Percentiles rank a stretch among this genome's conserved stretches.
Evolutionary conservation across 2,329 filamentous ascomycete species (phyloP).

Genomic region (Colletotrichum euphorbiae): DNA sequence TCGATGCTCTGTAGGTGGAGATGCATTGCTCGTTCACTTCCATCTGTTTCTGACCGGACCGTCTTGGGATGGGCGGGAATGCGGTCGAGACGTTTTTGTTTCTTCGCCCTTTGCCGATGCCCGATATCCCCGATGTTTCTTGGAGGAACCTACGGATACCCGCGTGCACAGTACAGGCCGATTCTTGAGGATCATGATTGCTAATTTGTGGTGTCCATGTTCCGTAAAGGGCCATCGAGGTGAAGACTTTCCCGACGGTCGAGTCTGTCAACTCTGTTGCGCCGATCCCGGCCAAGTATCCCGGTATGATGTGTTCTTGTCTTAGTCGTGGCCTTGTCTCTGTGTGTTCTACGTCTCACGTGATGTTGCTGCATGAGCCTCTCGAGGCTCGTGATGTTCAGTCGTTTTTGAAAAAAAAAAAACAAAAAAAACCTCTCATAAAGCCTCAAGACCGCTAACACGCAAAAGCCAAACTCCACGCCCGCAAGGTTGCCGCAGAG

Average conservation of each 20-base stretch:
- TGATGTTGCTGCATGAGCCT: constrained; percentile 6
- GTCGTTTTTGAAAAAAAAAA: not conserved
- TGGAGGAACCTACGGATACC: not conserved
- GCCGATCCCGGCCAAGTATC: constrained; percentile 48
- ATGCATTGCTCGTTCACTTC: constrained; percentile 26
- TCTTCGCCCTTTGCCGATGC: constrained; percentile 15
- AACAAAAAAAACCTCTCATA: not conserved
- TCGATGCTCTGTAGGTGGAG: constrained; percentile 64
- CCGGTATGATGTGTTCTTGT: constrained; percentile 45
- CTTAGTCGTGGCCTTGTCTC: not conserved
- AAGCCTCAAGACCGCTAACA: constrained; percentile 12
- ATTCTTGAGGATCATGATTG: not conserved
- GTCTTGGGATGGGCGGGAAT: constrained; percentile 3
- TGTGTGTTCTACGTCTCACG: not conserved
- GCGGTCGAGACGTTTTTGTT: constrained; percentile 11
- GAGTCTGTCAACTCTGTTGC: constrained; percentile 27
- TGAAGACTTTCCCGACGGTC: constrained; percentile 44
- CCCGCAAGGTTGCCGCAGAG: constrained; percentile 65
- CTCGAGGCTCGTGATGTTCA: not conserved
- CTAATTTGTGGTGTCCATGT: constrained; percentile 10
- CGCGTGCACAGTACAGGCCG: constrained; percentile 32
- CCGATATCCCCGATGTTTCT: not conserved
- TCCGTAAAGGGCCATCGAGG: constrained; percentile 51
- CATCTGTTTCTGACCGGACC: not conserved
- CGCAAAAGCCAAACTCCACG: constrained; percentile 64